A percentile compares a stretch with the other conserved stretches of the same genome.
phyloP scores from a whole-genome alignment of 371 early-diverging fungal species.

The Syncephalis plumigaleata region DNA sequence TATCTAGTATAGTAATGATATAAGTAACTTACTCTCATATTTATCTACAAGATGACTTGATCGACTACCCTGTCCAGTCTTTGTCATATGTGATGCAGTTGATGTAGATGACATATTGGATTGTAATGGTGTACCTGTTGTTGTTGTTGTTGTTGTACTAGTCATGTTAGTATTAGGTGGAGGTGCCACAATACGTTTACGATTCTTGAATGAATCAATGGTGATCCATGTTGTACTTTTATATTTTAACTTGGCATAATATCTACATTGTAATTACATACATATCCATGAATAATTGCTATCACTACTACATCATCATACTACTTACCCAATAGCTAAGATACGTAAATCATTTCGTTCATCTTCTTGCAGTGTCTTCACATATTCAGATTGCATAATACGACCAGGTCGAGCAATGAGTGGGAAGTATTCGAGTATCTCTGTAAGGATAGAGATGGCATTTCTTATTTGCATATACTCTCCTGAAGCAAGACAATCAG shows the following conservation, averaged over 20 bases:
- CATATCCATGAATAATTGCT: not conserved
- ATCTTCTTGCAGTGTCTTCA: not conserved
- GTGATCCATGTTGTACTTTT: conserved; percentile 1
- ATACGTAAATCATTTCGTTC: conserved; percentile 1
- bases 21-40: too few species aligned
- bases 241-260: not conserved
- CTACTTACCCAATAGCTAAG: not conserved
- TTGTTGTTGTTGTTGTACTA: not conserved
- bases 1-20: too few species aligned
- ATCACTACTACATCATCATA: conserved; percentile 1
- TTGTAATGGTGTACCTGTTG: not conserved
- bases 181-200: not conserved
- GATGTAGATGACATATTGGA: not conserved
- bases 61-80: too few species aligned
- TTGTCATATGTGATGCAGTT: not conserved
- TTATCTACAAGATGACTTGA: too few species aligned
- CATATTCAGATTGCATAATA: conserved; percentile 1
- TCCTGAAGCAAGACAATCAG: conserved; percentile 26
- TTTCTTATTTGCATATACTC: conserved; percentile 60
- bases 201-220: not conserved
- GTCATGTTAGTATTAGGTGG: not conserved
- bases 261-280: not conserved
- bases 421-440: conserved; percentile 44
- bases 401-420: conserved; percentile 1
- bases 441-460: conserved; percentile 45